phyloP scores from a whole-genome alignment of 768 basidiomycete genomes.

The Kwoniella sp. region DNA sequence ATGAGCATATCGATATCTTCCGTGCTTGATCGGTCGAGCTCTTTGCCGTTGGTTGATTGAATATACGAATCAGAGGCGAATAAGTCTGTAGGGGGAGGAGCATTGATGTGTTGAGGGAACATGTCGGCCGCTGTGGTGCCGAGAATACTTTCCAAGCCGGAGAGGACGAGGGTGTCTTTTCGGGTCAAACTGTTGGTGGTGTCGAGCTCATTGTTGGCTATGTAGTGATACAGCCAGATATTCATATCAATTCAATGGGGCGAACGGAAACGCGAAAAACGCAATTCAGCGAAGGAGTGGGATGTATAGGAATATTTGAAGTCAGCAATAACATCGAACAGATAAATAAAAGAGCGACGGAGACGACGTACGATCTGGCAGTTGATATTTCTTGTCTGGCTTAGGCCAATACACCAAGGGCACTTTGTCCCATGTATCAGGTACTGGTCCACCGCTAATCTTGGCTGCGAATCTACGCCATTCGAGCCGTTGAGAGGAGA shows the following conservation, averaged over 20 bases:
- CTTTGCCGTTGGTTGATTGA: background rate
- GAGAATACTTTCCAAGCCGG: conserved; percentile 8
- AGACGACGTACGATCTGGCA: conserved; percentile 13
- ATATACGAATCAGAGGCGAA: conserved; percentile 35
- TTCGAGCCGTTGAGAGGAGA: conserved; percentile 26
- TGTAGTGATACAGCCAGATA: no score
- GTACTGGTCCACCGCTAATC: conserved; percentile 27
- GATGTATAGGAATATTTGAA: background rate
- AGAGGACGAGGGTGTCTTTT: conserved; percentile 12
- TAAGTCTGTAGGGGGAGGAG: conserved; percentile 18
- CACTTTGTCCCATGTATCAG: conserved; percentile 22
- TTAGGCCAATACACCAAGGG: conserved; percentile 42
- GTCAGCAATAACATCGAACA: background rate
- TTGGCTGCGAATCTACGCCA: conserved; percentile 47
- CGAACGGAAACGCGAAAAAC: background rate
- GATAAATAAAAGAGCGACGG: background rate
- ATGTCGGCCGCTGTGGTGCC: conserved; percentile 21
- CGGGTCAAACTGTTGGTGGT: conserved; percentile 19
- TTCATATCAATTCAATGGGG: no score
- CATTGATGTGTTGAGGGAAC: conserved; percentile 22
- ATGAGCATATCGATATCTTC: conserved; percentile 40
- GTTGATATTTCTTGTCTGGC: conserved; percentile 18
- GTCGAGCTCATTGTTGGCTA: conserved; percentile 22
- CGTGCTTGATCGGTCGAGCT: conserved; percentile 5
- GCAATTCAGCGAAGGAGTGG: background rate